Base-by-base conservation (phyloP, 208 protist species). In the Lotmaria passim region DNA sequence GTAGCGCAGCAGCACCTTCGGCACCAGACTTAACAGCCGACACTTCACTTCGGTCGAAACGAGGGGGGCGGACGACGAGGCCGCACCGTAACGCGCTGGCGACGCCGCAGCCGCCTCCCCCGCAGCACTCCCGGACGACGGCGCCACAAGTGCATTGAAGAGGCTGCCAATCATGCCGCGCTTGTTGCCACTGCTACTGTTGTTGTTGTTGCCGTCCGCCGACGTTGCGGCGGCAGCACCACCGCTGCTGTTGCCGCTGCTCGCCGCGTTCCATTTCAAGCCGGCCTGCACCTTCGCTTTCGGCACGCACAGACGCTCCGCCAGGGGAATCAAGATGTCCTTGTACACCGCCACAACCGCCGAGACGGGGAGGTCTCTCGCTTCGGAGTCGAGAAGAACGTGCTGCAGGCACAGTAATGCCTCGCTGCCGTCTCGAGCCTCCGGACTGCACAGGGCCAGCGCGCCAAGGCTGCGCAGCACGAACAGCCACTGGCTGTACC, bases 1-100 rank as follows among this genome's bases (percentile, higher is more conserved):
- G 69, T 93, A 83, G n/a, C 90, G 86, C 33, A 96, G 74, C 21
- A 93, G 64, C 5, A 85, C 68, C 69, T 92, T 93, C 0, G 86
- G 81, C 31, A 94, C 60, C 38, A 96, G 61, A 53, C 70, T 81
- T 21, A 94, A 69, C 52, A 93, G 58, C 12, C 89, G 81, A 63
- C 87, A 91, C 63, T 79, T 82, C n/a, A 91, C 76, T 65, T 95
- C 90, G 7, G 62, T 73, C 19, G 69, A 46, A 6, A 75, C 59
- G 24, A 71, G 21, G 17, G n/a, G n/a, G n/a, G n/a, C n/a, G n/a
- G 58, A 52, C 14, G 57, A 10, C 56, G 50, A 5, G 19, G 52
- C 3, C 2, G 34, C 6, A 28, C 48, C 0, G 7, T 5, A 39
- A 7, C 23, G 57, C 38, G 39, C 23, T 4, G 51, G 41, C 15